These are phyloP conservation scores for Calocybe cyanea DNA, from an alignment of 768 basidiomycete genomes.

Conservation along the genomic window DNA sequence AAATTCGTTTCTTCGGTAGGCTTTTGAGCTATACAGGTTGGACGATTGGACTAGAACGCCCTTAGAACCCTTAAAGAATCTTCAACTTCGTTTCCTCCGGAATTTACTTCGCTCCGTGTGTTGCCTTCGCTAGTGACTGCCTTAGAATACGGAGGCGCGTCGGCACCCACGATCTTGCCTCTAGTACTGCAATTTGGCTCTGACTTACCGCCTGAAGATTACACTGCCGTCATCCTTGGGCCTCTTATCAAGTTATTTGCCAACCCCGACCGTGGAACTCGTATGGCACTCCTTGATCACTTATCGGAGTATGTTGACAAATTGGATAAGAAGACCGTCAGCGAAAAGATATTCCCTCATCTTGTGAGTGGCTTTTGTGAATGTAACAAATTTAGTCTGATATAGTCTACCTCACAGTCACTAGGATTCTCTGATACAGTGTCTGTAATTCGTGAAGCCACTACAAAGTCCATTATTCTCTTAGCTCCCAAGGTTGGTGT, in stretches of 20 bases:
- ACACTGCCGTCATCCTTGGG: conserved; percentile 59
- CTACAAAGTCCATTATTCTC: conserved; percentile 81
- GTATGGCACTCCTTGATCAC: conserved; percentile 91
- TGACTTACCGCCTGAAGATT: conserved; percentile 67
- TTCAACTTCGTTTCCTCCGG: conserved; percentile 73
- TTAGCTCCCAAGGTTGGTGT: conserved; percentile 73
- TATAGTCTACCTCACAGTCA: conserved; percentile 52
- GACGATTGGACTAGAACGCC: conserved; percentile 10
- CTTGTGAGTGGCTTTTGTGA: conserved; percentile 49
- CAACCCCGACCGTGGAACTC: conserved; percentile 87
- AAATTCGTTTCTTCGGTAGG: conserved; percentile 60
- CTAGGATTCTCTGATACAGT: conserved; percentile 95
- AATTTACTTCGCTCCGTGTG: conserved; percentile 82
- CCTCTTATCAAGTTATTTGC: conserved; percentile 83
- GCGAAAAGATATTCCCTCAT: conserved; percentile 90
- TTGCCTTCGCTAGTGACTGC: conserved; percentile 81
- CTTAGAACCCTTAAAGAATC: conserved; percentile 75
- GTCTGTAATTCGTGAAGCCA: conserved; percentile 90
- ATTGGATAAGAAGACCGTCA: conserved; percentile 79
- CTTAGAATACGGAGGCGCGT: conserved; percentile 73
- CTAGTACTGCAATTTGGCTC: conserved; percentile 79
- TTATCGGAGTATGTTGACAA: conserved; percentile 82
- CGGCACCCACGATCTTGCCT: conserved; percentile 76
- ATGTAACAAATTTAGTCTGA: background rate
- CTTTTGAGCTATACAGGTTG: background rate